Evolutionary conservation across 768 basidiomycete species (phyloP).

Genomic region (Tricholoma sp.): DNA sequence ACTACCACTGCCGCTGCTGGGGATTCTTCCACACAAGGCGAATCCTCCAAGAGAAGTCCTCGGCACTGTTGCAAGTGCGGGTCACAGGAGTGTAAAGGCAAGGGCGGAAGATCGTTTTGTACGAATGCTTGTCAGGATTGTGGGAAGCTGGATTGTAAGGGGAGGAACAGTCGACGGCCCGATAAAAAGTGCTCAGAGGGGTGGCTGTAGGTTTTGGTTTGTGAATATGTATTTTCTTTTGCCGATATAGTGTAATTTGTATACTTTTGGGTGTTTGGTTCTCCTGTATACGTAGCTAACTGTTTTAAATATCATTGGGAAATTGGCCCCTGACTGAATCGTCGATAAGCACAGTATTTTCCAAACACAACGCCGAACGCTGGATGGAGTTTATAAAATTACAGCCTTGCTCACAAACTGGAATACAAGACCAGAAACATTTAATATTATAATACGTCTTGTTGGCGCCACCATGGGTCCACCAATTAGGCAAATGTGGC

Average conservation of each 20-base stretch:
- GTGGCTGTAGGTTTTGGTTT: slow-evolving; percentile 21
- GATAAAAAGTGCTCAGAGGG: slow-evolving; percentile 68
- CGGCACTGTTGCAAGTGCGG: slow-evolving; percentile 83
- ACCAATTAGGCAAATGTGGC: too few relatives aligned
- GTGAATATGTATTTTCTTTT: neutral
- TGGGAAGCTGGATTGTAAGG: slow-evolving; percentile 73
- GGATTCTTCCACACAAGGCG: slow-evolving; percentile 24
- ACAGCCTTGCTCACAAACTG: too few relatives aligned
- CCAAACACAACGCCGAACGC: too few relatives aligned
- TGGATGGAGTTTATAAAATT: neutral
- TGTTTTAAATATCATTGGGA: neutral
- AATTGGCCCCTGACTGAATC: neutral
- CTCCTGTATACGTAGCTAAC: neutral
- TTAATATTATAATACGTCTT: too few relatives aligned
- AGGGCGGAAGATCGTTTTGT: slow-evolving; percentile 73
- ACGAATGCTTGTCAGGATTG: slow-evolving; percentile 76
- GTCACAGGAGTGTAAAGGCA: slow-evolving; percentile 76
- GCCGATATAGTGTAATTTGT: neutral
- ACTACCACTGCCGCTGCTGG: neutral
- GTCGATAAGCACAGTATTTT: neutral
- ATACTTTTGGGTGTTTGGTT: neutral
- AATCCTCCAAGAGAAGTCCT: slow-evolving; percentile 53
- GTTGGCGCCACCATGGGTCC: too few relatives aligned
- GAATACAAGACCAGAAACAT: too few relatives aligned
- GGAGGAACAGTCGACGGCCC: slow-evolving; percentile 71